Evolutionary conservation across 768 basidiomycete species (phyloP), one percentile per base, ranked within the genome.

Genomic region (Lentinula sp.): DNA sequence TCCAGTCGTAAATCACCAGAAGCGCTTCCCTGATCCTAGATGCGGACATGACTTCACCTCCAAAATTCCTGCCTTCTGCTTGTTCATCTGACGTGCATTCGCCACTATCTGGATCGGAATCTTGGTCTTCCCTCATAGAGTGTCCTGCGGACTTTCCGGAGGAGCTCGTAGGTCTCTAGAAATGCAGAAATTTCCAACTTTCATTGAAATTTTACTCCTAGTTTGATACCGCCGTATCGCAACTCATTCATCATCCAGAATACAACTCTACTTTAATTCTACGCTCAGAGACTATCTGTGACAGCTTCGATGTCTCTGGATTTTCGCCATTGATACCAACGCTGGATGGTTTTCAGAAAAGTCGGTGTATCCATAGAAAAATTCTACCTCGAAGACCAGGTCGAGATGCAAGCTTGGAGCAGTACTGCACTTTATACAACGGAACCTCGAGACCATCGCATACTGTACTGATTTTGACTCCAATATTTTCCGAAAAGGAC

Each of bases 231-330:
- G 91, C 89, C 0, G 70, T 89, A 35, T 82, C 80, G 28, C 88
- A 92, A 63, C 76, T 96, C 16, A 77, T 94, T 6, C 82, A 89
- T 40, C 93, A 96, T 68, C 95, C 95, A 5, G 95, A 98, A 68
- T 92, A 93, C 70, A 96, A 95, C 69, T 93, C 93, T 0, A 89
- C 91, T 0, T 81, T 96, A 31, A 96, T 98, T 60, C 76, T 98
- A 16, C 84, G 95, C 1, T 90, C 94, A 0, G 91, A 96, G 42
- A 82, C 81, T 3, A 53, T 90, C 18, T 69, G 70, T 5, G 80
- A 85, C 49, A 65, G 70, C 23, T 70, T 11, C n/a, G 16, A 49
- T 9, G 13, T 28, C 8, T 21, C 31, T 28, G 13, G 32, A n/a
- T 32, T 49, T n/a, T 32, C 57, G 1, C 15, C 57, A 31, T 16